Conservation (phyloP, 75 land plant species). For the Adiantum capillusveneris region DNA sequence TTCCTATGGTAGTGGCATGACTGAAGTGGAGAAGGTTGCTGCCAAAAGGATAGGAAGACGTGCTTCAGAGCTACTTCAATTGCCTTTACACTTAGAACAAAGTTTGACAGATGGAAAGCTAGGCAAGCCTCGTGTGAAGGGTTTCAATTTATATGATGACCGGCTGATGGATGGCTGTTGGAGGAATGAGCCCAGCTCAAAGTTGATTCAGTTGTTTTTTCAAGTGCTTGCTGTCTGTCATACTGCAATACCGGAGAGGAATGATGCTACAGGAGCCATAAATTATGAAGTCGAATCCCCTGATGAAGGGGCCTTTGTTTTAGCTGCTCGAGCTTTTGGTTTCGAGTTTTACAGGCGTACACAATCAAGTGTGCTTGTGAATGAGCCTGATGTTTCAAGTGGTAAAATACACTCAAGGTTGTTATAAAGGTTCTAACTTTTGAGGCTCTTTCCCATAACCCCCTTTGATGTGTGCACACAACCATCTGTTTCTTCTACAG, state of each 20-base stretch:
- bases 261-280: neutral
- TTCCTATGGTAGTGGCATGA: slow-evolving; percentile 49
- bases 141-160: slow-evolving; percentile 14
- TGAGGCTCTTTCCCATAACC: too few species aligned
- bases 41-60: slow-evolving; percentile 34
- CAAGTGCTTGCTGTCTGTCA: slow-evolving; percentile 4
- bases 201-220: slow-evolving; percentile 16
- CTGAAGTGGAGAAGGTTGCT: slow-evolving; percentile 60
- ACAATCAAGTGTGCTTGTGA: slow-evolving; percentile 44
- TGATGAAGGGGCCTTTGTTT: slow-evolving; percentile 18
- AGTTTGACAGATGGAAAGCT: neutral
- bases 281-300: slow-evolving; percentile 9
- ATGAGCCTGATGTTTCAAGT: slow-evolving; percentile 28
- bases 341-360: slow-evolving; percentile 66
- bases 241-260: slow-evolving; percentile 7
- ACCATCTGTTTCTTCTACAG: too few species aligned
- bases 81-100: neutral
- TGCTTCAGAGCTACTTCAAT: neutral
- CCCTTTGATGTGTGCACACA: too few species aligned
- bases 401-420: too few species aligned
- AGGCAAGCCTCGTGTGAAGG: neutral
- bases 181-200: slow-evolving; percentile 3
- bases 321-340: slow-evolving; percentile 43
- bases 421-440: too few species aligned
- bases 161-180: slow-evolving; percentile 16